Evolutionary conservation across 805 yeast species (phyloP), one percentile per base, ranked within the genome.

Genomic region (Huiozyma sinensis): DNA sequence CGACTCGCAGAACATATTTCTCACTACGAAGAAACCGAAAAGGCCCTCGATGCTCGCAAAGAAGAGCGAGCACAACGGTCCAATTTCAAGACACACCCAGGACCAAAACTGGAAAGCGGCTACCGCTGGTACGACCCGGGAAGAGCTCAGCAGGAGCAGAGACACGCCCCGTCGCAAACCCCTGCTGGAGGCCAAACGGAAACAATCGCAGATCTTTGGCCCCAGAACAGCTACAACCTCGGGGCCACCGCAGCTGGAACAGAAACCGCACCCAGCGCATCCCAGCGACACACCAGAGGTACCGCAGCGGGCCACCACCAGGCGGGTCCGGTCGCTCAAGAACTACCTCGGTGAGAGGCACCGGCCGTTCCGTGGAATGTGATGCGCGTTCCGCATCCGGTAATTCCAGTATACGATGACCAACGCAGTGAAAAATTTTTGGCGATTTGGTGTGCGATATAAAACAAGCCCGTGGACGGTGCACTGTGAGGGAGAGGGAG

Each of bases 201-300:
- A 54, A 43, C 50, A 46, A 38, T 55, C 60, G 1, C 49, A 54
- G 11, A 48, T 56, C 28, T 56, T 56, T 42, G 24, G 24, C 24
- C 24, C 51, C 24, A 29, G 29, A 9, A 28, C 24, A 30, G 29
- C 27, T 7, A 8, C 7, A n/a, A 24, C 29, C 38, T 17, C 9
- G 33, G 11, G 33, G 33, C 33, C 33, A 31, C 3, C 33, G 33
- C 33, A 5, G 5, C 33, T 11, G n/a, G 33, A 8, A n/a, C 27
- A 33, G 28, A n/a, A 17, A 33, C 27, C 38, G 11, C 28, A 27
- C 17, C 35, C 28, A 12, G 33, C 28, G 37, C 17, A 12, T 17
- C 9, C 28, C 37, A 30, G 33, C 33, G 13, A 30, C 17, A 32
- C 46, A 9, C 17, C 30, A 29, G 44, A 36, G 28, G 33, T 11